These are phyloP conservation scores for Cicer chorassanicum DNA, from an alignment of 306 rosid species.

Conservation along the genomic window DNA sequence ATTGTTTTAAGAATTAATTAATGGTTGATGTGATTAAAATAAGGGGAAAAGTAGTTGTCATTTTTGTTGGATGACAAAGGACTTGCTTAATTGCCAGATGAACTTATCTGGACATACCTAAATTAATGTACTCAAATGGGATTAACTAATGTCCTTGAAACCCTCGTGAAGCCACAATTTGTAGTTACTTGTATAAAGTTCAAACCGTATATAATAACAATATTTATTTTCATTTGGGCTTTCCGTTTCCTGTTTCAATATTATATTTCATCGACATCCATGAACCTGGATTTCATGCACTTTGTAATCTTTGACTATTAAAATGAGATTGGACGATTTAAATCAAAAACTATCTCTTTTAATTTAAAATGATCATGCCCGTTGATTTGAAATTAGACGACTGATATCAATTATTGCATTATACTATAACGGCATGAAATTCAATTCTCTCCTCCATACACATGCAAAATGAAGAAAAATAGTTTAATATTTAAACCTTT, in stretches of 20 bases:
- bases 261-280: not conserved
- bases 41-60: slow-evolving; percentile 49
- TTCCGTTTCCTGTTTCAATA: not conserved
- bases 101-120: slow-evolving; percentile 65
- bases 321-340: no score
- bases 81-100: slow-evolving; percentile 57
- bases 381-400: no score
- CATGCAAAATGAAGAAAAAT: not conserved
- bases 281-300: no score
- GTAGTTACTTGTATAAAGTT: not conserved
- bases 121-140: not conserved
- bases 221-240: no score
- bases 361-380: accelerated
- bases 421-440: no score
- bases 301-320: no score
- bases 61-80: slow-evolving; percentile 52
- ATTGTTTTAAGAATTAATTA: not conserved
- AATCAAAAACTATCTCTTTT: accelerated
- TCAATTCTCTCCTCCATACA: slow-evolving; percentile 14
- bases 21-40: slow-evolving; percentile 43
- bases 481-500: no score
- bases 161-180: slow-evolving; percentile 15
- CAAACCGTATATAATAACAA: not conserved
- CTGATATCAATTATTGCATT: no score
- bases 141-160: not conserved